Evolutionary conservation across 2,329 filamentous ascomycete genomes (phyloP), one percentile per base, ranked within the genome.

Genomic region (Verticillium zaregamsianum): DNA sequence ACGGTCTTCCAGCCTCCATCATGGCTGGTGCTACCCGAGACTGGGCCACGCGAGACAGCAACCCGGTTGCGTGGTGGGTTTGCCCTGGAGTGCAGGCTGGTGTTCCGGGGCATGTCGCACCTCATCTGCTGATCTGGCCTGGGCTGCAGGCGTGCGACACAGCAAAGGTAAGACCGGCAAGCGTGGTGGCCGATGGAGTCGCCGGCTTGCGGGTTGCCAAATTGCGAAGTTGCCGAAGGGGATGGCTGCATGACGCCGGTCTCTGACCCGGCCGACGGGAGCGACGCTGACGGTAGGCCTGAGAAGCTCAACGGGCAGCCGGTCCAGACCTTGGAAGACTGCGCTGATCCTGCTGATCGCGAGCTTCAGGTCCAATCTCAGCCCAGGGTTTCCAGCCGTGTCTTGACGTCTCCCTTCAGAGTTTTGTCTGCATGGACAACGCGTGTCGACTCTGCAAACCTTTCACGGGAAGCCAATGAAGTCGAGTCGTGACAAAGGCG

Each of bases 401-500:
- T 52, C 12, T 20, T 52, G 20, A 25, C 20, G 45, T 11, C 12
- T 40, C 37, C 23, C 17, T 20, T 20, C 14, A 15, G 15, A 12
- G 14, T 40, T 32, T 20, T 55, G n/a, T n/a, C 25, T 32, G 25
- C 54, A 55, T 32, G 32, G 31, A 55, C 31, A 55, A 31, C 54
- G 25, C 54, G 54, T 17, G 54, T 33, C 31, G 31, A 55, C 54
- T 55, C 28, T 25, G 54, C 54, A 55, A 32, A 55, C 28, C 25
- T 14, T 32, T 55, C 54, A 20, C 54, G n/a, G 54, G 32, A 12
- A 25, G 14, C 54, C 54, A 55, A 55, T 55, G 54, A 33, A 55
- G 25, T 55, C 35, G 58, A 59, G 17, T 35, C 58, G 58, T 54
- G 58, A 54, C 32, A 59, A 54, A 52, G 45, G 58, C 58, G 58